These are phyloP conservation scores for Macrocybe gigantea DNA, from an alignment of 768 basidiomycete genomes.

Conservation along the genomic window DNA sequence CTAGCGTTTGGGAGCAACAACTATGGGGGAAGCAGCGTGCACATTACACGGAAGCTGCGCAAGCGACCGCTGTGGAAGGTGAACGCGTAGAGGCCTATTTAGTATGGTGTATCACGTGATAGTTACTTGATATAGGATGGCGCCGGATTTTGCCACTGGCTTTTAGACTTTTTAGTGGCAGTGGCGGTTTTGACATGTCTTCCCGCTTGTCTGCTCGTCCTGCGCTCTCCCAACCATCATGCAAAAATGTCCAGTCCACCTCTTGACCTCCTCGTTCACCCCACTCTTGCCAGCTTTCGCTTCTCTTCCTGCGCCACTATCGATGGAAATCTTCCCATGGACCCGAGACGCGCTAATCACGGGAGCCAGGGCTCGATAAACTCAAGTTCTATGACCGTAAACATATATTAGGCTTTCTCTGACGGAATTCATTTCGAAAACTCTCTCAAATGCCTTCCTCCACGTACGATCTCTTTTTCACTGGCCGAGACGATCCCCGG, in stretches of 20 bases:
- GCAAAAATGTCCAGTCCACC: background rate
- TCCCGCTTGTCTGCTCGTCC: constrained; percentile 12
- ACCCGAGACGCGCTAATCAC: constrained; percentile 45
- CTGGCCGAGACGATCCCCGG: constrained; percentile 63
- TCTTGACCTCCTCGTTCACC: constrained; percentile 5
- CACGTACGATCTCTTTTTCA: constrained; percentile 61
- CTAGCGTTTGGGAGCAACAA: constrained; percentile 77
- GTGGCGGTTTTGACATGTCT: constrained; percentile 34
- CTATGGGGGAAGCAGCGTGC: constrained; percentile 69
- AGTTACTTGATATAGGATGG: constrained; percentile 17
- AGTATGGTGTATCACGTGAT: constrained; percentile 2
- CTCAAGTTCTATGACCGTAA: constrained; percentile 7
- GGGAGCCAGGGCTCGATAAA: constrained; percentile 38
- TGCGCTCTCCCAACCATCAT: background rate
- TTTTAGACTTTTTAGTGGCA: constrained; percentile 32
- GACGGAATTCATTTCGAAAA: background rate
- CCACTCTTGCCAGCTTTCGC: background rate
- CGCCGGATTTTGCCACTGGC: constrained; percentile 28
- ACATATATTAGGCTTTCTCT: constrained; percentile 19
- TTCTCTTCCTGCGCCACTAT: constrained; percentile 40
- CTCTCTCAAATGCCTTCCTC: constrained; percentile 31
- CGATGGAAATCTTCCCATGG: constrained; percentile 46
- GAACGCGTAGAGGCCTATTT: constrained; percentile 53
- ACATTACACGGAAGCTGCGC: constrained; percentile 83
- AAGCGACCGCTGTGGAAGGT: constrained; percentile 80